Percentiles rank a stretch among this genome's conserved stretches.
Evolutionary conservation across 139 green algal genomes (phyloP).

Genomic region (Coelastrella sp.): DNA sequence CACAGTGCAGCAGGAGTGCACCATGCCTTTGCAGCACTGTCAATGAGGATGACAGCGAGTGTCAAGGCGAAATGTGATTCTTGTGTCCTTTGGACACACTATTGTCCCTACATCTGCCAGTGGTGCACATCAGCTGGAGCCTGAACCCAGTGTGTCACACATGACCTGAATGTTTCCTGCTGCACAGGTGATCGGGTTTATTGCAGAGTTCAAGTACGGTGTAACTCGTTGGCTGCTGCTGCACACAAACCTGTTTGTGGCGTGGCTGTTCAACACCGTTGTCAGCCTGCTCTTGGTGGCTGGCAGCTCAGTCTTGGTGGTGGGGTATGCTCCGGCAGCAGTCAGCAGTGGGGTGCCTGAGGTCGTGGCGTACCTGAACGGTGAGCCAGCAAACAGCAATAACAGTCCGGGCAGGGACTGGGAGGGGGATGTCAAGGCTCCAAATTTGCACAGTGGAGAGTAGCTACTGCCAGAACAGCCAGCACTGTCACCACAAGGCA

Average conservation of each 20-base stretch:
- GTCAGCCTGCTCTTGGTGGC: conserved; percentile 75
- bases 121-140: no score
- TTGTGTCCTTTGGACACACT: no score
- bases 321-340: conserved; percentile 79
- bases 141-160: no score
- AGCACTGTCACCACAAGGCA: no score
- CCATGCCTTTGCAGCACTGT: no score
- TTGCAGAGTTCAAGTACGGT: conserved; percentile 79
- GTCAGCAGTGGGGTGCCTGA: conserved; percentile 82
- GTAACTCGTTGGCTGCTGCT: conserved; percentile 68
- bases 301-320: conserved; percentile 74
- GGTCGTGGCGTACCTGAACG: conserved; percentile 94
- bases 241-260: conserved; percentile 68
- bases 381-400: conserved; percentile 39
- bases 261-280: conserved; percentile 87
- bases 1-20: no score
- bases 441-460: no score
- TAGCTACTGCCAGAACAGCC: no score
- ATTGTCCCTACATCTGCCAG: no score
- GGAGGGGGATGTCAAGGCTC: no score
- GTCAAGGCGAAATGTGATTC: no score
- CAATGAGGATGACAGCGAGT: neutral
- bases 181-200: conserved; percentile 66
- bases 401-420: conserved; percentile 20
- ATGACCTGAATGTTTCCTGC: neutral